Base-by-base conservation (phyloP, 495 filamentous ascomycete genomes). In the Cryomyces minteri region DNA sequence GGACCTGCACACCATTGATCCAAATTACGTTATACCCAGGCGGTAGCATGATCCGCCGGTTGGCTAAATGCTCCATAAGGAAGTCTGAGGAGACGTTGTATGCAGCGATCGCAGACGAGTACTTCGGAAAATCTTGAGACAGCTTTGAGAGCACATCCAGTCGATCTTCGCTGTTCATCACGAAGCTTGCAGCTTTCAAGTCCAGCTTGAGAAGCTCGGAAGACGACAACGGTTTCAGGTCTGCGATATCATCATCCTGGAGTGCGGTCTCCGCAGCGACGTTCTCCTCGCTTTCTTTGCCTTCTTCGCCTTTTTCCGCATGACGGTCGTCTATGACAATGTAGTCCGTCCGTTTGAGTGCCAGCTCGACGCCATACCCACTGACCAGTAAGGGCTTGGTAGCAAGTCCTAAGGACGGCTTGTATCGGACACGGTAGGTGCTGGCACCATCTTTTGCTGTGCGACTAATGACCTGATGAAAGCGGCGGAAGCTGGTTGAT, bases 261-360 rank as follows among this genome's bases (percentile, higher is more conserved):
- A 62, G 44, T 28, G 51, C 45, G 39, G 77, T 70, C 5, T 74
- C 65, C 32, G 68, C 64, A 8, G 74, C 69, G 14, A 66, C 62
- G 32, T 59, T 58, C 5, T 47, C 43, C 4, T 63, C 56, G 18
- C 18, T 25, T 25, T 25, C 18, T 37, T 59, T 56, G 33, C 57
- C 51, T 32, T 59, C 51, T 25, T 25, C 2, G 18, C 18, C 18
- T 5, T 70, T 51, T 44, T 73, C 70, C 2, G 70, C 70, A 48
- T 80, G 74, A 40, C 92, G 77, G 59, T 99, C 92, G 58, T 99
- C 92, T 60, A 99, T 94, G 43, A 96, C 92, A 50, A 96, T 95
- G 51, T 99, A 99, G 59, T 99, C 92, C 0, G 92, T 99, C 45
- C 85, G 70, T 60, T 99, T 99, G 40, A 99, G 68, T 4, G 84